Evolutionary conservation across 2,329 filamentous ascomycete genomes (phyloP).

Genomic region (Aspergillus amoenus): DNA sequence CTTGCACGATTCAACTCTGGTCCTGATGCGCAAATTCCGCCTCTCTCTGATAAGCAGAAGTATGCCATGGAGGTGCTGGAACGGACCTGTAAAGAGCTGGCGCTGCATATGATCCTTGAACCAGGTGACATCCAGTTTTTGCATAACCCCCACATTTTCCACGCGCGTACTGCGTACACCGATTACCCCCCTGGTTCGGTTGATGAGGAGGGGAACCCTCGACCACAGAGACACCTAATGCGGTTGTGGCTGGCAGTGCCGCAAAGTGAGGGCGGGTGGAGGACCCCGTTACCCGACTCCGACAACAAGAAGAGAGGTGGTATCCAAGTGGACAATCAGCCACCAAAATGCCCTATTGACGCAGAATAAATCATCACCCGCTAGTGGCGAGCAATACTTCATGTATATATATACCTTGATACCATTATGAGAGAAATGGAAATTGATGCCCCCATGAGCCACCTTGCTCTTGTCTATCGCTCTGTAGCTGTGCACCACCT

Average conservation of each 20-base stretch:
- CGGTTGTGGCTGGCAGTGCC: constrained; percentile 27
- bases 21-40: constrained; percentile 24
- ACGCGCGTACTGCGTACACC: constrained; percentile 28
- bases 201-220: constrained; percentile 21
- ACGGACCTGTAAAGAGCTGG: constrained; percentile 23
- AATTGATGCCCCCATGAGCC: constrained; percentile 7
- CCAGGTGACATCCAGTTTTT: constrained; percentile 31
- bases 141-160: constrained; percentile 28
- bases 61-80: constrained; percentile 27
- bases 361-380: constrained; percentile 17
- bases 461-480: neutral
- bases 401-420: neutral
- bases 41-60: constrained; percentile 25
- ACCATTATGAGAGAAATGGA: constrained; percentile 1
- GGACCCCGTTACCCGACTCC: constrained; percentile 24
- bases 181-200: constrained; percentile 25
- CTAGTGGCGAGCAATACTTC: too few species aligned
- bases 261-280: constrained; percentile 28
- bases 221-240: constrained; percentile 27
- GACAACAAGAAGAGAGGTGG: constrained; percentile 29
- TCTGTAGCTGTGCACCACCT: neutral
- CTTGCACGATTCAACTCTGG: constrained; percentile 67
- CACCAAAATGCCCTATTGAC: constrained; percentile 26
- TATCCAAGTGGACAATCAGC: constrained; percentile 27
- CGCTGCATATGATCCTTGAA: constrained; percentile 28